phyloP scores from a whole-genome alignment of 768 basidiomycete species.

The Phlegmacium glaucopus region DNA sequence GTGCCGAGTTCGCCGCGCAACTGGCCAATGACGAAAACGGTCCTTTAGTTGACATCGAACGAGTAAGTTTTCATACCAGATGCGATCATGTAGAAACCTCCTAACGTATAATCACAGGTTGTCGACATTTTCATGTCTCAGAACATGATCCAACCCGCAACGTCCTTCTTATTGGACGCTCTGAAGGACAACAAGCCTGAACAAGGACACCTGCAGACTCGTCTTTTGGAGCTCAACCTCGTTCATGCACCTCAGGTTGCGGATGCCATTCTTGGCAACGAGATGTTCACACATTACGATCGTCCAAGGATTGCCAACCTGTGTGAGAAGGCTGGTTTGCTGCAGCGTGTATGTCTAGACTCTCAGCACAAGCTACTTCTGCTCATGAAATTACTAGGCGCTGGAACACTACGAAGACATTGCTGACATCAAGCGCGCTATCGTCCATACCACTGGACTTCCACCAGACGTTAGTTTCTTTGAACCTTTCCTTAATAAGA shows the following conservation, averaged over 20 bases:
- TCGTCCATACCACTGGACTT: conserved; percentile 87
- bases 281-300: conserved; percentile 98
- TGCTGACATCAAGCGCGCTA: conserved; percentile 97
- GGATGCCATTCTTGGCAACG: conserved; percentile 97
- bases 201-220: conserved; percentile 93
- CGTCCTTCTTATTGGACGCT: conserved; percentile 95
- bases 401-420: conserved; percentile 98
- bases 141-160: conserved; percentile 99
- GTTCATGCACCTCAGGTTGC: conserved; percentile 98
- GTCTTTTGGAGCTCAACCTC: conserved; percentile 96
- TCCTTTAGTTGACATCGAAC: conserved; percentile 89
- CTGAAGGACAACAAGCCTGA: conserved; percentile 98
- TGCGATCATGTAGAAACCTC: conserved; percentile 3
- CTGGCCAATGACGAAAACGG: conserved; percentile 92
- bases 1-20: conserved; percentile 95
- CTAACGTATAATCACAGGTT: conserved; percentile 45
- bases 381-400: conserved; percentile 51
- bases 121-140: conserved; percentile 99
- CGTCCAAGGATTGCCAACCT: conserved; percentile 95
- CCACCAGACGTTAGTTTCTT: conserved; percentile 66
- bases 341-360: conserved; percentile 71
- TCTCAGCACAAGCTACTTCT: conserved; percentile 1
- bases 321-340: conserved; percentile 95
- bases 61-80: conserved; percentile 44
- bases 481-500: background rate